Evolutionary conservation across 306 rosid species (phyloP).

Genomic region (Glycine soja): DNA sequence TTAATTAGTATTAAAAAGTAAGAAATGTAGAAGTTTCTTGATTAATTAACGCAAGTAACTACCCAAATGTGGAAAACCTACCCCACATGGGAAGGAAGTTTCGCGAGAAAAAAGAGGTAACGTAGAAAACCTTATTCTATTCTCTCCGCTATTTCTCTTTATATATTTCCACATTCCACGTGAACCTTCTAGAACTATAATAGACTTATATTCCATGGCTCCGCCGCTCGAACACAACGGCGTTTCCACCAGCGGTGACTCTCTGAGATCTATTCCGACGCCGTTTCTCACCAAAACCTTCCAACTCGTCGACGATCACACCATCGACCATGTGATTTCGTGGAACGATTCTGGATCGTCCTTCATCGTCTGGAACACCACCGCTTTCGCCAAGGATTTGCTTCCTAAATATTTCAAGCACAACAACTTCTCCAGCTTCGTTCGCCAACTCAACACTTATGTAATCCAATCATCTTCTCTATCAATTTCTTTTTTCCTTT

Average conservation of each 20-base stretch:
- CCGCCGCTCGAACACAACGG: conserved; percentile 49
- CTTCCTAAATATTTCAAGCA: conserved; percentile 29
- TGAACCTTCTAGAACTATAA: conserved; percentile 77
- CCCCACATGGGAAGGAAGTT: conserved; percentile 39
- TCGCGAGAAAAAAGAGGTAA: conserved; percentile 39
- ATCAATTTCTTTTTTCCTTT: not conserved
- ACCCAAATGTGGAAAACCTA: not conserved
- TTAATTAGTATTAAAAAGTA: too few relatives aligned
- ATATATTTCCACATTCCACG: conserved; percentile 33
- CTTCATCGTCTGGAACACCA: conserved; percentile 80
- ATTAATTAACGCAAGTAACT: not conserved
- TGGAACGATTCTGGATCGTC: conserved; percentile 82
- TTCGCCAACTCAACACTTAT: conserved; percentile 67
- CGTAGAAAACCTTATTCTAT: not conserved
- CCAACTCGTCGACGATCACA: conserved; percentile 67
- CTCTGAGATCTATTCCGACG: conserved; percentile 61
- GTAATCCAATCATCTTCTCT: conserved; percentile 41
- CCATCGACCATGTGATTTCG: conserved; percentile 68
- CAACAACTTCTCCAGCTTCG: conserved; percentile 32
- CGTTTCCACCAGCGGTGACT: conserved; percentile 44
- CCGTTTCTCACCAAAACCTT: conserved; percentile 73
- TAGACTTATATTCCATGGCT: conserved; percentile 45
- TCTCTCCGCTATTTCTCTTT: not conserved
- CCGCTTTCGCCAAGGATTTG: conserved; percentile 73
- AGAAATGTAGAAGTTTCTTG: conserved; percentile 33